phyloP scores from a whole-genome alignment of 257 asterid genomes.

The Nyctanthes arbortristis region DNA sequence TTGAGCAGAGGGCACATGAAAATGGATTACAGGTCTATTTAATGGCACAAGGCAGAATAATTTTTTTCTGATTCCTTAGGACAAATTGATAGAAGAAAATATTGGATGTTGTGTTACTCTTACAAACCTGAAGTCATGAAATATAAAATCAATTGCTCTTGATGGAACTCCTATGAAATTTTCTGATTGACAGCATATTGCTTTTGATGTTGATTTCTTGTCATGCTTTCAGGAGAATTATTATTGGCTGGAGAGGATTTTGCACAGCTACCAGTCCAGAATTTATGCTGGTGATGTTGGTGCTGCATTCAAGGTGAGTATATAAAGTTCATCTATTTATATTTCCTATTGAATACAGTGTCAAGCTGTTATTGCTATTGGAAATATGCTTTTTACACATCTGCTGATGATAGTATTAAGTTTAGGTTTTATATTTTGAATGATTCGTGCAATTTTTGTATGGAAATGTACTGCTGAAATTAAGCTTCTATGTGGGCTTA shows the following conservation, averaged over 20 bases:
- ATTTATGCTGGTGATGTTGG: conserved; percentile 82
- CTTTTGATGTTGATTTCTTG: conserved; percentile 29
- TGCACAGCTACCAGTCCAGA: conserved; percentile 93
- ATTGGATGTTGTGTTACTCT: conserved; percentile 13
- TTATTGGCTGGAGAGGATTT: conserved; percentile 85
- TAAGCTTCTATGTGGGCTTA: not conserved
- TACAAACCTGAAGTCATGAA: conserved; percentile 7
- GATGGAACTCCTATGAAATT: conserved; percentile 14
- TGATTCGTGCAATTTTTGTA: not conserved
- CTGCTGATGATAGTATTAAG: not conserved
- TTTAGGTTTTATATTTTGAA: not conserved
- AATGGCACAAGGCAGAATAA: conserved; percentile 19
- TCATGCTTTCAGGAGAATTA: conserved; percentile 66
- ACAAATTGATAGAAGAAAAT: conserved; percentile 19
- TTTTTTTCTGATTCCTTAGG: conserved; percentile 12
- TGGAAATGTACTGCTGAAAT: not conserved
- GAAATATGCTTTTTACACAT: not conserved
- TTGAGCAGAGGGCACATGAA: conserved; percentile 95
- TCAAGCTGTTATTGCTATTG: conserved; percentile 2
- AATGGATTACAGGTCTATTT: conserved; percentile 82
- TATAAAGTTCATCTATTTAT: conserved; percentile 23
- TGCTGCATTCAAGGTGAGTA: conserved; percentile 66
- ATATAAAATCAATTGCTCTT: not conserved
- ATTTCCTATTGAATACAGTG: conserved; percentile 12
- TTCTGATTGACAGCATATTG: conserved; percentile 9